These are phyloP conservation scores for Hibiscus syriacus DNA, from an alignment of 345 rosid species.

Conservation along the genomic window DNA sequence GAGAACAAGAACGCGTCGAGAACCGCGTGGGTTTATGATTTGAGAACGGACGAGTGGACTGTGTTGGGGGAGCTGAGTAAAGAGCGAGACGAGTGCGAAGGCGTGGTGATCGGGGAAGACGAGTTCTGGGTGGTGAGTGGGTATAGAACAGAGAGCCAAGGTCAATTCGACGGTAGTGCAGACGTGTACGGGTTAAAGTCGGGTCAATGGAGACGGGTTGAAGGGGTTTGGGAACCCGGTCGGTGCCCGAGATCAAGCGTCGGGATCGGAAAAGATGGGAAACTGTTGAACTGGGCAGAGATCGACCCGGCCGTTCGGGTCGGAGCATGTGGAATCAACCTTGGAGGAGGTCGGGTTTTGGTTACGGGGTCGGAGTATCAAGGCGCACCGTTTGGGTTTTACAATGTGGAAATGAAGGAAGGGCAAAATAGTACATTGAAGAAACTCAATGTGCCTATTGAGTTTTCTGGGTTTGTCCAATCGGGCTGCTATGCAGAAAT, in stretches of 20 bases:
- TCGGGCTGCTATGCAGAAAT: conserved; percentile 52
- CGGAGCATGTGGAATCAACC: conserved; percentile 25
- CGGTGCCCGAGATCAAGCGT: conserved; percentile 36
- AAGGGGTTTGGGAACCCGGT: conserved; percentile 38
- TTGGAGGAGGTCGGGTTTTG: conserved; percentile 17
- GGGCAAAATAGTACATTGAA: conserved; percentile 31
- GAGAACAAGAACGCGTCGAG: conserved; percentile 59
- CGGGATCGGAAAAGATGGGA: conserved; percentile 24
- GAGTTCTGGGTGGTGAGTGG: conserved; percentile 70
- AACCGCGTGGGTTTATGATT: conserved; percentile 49
- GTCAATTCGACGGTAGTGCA: conserved; percentile 42
- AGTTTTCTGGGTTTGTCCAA: conserved; percentile 43
- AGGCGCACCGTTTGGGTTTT: conserved; percentile 42
- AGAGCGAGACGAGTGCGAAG: conserved; percentile 68
- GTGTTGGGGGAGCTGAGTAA: conserved; percentile 41
- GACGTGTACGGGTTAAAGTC: conserved; percentile 30
- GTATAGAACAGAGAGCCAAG: conserved; percentile 49
- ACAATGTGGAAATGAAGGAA: conserved; percentile 11
- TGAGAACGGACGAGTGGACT: conserved; percentile 43
- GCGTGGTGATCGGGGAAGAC: conserved; percentile 32
- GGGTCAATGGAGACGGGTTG: conserved; percentile 41
- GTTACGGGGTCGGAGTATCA: conserved; percentile 44
- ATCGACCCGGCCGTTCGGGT: conserved; percentile 20
- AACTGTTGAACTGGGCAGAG: conserved; percentile 22
- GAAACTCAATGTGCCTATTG: conserved; percentile 25